Evolutionary conservation across 306 rosid genomes (phyloP).

Genomic region (Prunus campanulata): DNA sequence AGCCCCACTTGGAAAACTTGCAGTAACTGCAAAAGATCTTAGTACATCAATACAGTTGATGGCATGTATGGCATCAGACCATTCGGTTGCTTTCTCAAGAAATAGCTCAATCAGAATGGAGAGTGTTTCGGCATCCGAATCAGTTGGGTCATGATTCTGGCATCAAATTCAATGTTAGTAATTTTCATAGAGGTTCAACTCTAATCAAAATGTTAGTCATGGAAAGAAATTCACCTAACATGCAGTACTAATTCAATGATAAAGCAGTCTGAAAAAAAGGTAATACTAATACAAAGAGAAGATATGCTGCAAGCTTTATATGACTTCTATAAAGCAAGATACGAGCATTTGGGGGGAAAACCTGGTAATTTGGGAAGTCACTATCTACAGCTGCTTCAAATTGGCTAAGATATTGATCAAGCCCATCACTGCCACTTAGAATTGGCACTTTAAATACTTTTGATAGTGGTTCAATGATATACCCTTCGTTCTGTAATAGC

Average conservation of each 20-base stretch:
- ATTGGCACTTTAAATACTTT: constrained; percentile 60
- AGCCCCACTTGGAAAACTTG: constrained; percentile 66
- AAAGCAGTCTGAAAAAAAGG: not conserved
- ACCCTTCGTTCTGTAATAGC: constrained; percentile 61
- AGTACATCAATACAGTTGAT: constrained; percentile 83
- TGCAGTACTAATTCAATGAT: not conserved
- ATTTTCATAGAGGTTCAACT: not conserved
- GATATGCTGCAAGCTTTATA: not conserved
- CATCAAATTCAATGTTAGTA: constrained; percentile 29
- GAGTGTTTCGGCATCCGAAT: constrained; percentile 77
- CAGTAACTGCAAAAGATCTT: constrained; percentile 74
- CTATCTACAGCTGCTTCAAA: constrained; percentile 92
- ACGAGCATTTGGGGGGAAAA: constrained; percentile 11
- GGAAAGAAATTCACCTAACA: not conserved
- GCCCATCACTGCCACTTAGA: constrained; percentile 63
- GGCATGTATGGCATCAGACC: constrained; percentile 73
- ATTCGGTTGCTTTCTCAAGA: constrained; percentile 65
- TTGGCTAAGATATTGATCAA: constrained; percentile 74
- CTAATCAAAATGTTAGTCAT: not conserved
- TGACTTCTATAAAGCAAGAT: not conserved
- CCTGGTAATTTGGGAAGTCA: constrained; percentile 86
- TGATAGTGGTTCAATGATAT: constrained; percentile 39
- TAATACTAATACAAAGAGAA: not conserved
- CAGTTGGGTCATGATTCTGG: constrained; percentile 79
- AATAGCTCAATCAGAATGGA: constrained; percentile 67